Conservation (phyloP, 1,139 yeast genomes). For the Candida pseudoviswanathii region DNA sequence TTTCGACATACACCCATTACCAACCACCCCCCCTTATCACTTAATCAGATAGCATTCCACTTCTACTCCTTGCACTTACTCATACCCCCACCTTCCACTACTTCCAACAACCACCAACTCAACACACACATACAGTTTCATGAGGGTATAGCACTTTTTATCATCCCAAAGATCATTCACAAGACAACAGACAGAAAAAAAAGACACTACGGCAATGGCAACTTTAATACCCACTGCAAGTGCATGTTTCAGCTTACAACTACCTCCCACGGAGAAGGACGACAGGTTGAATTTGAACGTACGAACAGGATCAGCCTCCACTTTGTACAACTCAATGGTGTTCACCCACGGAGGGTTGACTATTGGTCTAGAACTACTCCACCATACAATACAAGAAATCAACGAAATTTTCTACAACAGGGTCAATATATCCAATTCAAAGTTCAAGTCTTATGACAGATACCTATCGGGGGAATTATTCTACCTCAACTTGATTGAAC, state of each 20-base stretch:
- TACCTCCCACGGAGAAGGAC: slow-evolving; percentile 51
- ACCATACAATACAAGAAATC: slow-evolving; percentile 37
- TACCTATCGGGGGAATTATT: slow-evolving; percentile 61
- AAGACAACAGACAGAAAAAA: not conserved
- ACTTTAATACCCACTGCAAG: slow-evolving; percentile 52
- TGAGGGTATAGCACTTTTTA: not conserved
- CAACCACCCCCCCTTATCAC: too few relatives aligned
- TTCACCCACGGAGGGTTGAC: slow-evolving; percentile 72
- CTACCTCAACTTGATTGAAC: slow-evolving; percentile 56
- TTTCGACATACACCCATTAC: too few relatives aligned
- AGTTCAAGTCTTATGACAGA: slow-evolving; percentile 34
- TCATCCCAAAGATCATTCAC: too few relatives aligned
- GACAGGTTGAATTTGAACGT: slow-evolving; percentile 53
- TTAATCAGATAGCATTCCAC: too few relatives aligned
- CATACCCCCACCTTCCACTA: not conserved
- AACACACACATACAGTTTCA: not conserved
- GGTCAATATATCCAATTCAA: slow-evolving; percentile 25
- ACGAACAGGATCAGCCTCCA: slow-evolving; percentile 68
- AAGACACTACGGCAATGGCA: slow-evolving; percentile 31
- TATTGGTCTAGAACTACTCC: slow-evolving; percentile 52
- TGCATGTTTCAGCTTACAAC: slow-evolving; percentile 46
- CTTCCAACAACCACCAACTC: not conserved
- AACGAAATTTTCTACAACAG: slow-evolving; percentile 29
- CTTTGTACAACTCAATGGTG: slow-evolving; percentile 58
- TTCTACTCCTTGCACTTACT: too few relatives aligned